A percentile compares a stretch with the other conserved stretches of the same genome.
Conservation (phyloP, 192 early-diverging fungal genomes). For the Coemansia sp. region DNA sequence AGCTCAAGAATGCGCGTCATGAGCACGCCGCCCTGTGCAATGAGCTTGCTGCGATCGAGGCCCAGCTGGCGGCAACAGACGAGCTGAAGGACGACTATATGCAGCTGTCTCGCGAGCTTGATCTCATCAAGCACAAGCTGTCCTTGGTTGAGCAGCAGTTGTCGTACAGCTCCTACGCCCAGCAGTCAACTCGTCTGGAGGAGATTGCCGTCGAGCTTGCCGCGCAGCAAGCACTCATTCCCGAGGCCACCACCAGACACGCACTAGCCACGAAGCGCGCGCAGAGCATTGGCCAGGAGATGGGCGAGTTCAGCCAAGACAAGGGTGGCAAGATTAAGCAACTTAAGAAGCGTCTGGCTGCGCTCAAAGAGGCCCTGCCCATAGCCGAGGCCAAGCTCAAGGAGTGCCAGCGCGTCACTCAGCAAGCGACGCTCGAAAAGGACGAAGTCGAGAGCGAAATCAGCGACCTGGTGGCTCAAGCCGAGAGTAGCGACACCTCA, state of each 20-base stretch:
- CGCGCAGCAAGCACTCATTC: constrained; percentile 58
- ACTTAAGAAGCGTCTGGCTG: constrained; percentile 69
- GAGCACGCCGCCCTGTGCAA: constrained; percentile 58
- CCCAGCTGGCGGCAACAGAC: constrained; percentile 61
- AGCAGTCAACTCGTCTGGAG: constrained; percentile 58
- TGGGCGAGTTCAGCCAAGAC: constrained; percentile 86
- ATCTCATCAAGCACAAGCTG: constrained; percentile 80
- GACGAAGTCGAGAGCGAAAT: constrained; percentile 53
- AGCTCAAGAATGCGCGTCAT: constrained; percentile 63
- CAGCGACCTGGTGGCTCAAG: constrained; percentile 29
- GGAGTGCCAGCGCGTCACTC: constrained; percentile 42
- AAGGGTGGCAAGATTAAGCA: constrained; percentile 88
- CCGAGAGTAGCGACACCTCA: constrained; percentile 24
- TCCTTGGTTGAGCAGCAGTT: constrained; percentile 75
- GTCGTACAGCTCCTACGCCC: constrained; percentile 71
- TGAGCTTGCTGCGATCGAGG: constrained; percentile 57
- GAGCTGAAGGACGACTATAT: constrained; percentile 61
- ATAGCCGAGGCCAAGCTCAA: constrained; percentile 54
- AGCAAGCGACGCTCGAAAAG: constrained; percentile 49
- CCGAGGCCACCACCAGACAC: constrained; percentile 55
- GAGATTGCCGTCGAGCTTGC: constrained; percentile 53
- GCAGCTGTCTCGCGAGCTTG: constrained; percentile 63
- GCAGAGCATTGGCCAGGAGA: constrained; percentile 76
- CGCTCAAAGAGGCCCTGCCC: constrained; percentile 66
- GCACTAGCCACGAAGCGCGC: constrained; percentile 59